Evolutionary conservation across 129 eudicot species (phyloP), one percentile per base, ranked within the genome.

Genomic region (Apium graveolens): DNA sequence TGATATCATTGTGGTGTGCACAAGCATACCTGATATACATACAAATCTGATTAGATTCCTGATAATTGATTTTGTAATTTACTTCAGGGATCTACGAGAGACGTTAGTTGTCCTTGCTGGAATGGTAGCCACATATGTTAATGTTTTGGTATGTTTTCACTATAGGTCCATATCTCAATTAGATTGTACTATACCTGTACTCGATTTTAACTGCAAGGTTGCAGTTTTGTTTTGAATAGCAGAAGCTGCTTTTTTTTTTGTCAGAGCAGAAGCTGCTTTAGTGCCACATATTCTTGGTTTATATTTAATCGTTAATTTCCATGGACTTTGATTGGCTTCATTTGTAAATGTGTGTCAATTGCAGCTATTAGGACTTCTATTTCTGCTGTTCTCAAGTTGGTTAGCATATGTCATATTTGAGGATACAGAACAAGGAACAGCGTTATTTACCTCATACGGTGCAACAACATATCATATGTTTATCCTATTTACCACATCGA

Each of bases 321-420:
- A 27, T 65, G 39, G 41, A 31, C 41, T 63, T 63, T 66, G 18
- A 14, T 27, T 60, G 39, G 72, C 39, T 66, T 66, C 72, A 66
- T 31, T n/a, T 60, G 34, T 60, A 60, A 60, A 60, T 12, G 11
- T 66, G 34, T 66, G 72, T 32, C 39, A 31, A 44, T 18, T 88
- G 81, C 94, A 94, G 97, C 92, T 93, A 80, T 83, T 94, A 46
- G 84, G 85, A 86, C 86, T 85, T 78, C 81, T 94, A 71, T 94
- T 94, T 88, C 92, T 91, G 65, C 77, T 94, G 76, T 94, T 94
- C 85, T 88, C 96, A 8, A 94, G 98, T 83, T 94, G 98, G 98
- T 82, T 94, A 84, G 98, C 97, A 49, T 94, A 80, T 83, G 98
- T 94, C 85, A 88, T 94, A 80, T 94, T 94, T 88, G 98, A 94